Evolutionary conservation across 1,139 yeast species (phyloP).

Genomic region (Nakaseomyces glabratus): DNA sequence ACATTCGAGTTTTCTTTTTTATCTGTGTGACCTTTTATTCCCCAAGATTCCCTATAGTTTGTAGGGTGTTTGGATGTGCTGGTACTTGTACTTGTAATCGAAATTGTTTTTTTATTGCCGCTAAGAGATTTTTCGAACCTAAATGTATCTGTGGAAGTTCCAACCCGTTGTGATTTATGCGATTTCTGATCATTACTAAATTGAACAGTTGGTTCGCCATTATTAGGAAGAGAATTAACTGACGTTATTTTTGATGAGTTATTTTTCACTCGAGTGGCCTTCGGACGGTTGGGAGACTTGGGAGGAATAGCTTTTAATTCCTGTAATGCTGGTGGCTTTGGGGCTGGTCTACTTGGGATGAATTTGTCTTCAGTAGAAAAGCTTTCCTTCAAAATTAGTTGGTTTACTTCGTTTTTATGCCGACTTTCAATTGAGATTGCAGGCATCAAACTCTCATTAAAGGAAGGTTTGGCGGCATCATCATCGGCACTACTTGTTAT

Average conservation of each 20-base stretch:
- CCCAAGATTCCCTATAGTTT: not conserved
- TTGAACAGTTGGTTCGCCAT: not conserved
- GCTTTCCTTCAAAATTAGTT: not conserved
- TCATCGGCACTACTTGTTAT: not conserved
- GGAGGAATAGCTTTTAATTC: constrained; percentile 15
- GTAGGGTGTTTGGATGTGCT: not conserved
- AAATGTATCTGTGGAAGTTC: not conserved
- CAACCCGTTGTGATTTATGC: not conserved
- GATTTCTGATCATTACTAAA: not conserved
- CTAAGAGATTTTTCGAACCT: too few species aligned
- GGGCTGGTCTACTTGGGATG: constrained; percentile 63
- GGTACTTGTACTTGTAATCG: not conserved
- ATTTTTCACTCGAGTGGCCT: not conserved
- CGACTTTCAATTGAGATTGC: not conserved
- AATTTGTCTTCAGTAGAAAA: constrained; percentile 32
- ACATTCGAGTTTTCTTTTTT: not conserved
- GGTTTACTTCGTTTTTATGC: not conserved
- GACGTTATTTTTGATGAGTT: not conserved
- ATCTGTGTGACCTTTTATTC: not conserved
- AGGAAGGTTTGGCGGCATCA: not conserved
- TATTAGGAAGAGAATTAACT: not conserved
- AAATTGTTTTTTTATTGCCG: not conserved
- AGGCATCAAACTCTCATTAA: not conserved
- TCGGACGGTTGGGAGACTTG: constrained; percentile 1
- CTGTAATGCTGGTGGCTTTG: constrained; percentile 38